Evolutionary conservation across 2,329 filamentous ascomycete species (phyloP).

Genomic region (Neopestalotiopsis sp.): DNA sequence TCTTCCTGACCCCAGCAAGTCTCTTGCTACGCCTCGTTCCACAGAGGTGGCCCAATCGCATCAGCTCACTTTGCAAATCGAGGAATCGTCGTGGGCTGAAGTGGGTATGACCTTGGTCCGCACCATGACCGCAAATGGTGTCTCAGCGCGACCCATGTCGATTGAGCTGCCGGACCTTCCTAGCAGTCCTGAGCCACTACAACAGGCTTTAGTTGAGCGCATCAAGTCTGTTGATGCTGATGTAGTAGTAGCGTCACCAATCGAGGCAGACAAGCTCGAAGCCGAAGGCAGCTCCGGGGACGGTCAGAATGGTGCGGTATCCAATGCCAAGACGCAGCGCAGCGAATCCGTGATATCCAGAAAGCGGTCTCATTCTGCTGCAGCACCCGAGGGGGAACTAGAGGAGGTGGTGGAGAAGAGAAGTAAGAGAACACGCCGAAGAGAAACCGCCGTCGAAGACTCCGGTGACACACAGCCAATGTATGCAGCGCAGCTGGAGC

Average conservation of each 20-base stretch:
- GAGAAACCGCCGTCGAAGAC: conserved; percentile 62
- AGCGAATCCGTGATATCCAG: conserved; percentile 50
- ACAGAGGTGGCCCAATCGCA: conserved; percentile 17
- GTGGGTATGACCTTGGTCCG: conserved; percentile 46
- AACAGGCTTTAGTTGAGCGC: conserved; percentile 29
- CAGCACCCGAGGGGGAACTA: conserved; percentile 60
- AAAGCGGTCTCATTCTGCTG: conserved; percentile 67
- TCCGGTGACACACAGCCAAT: conserved; percentile 55
- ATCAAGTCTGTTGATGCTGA: conserved; percentile 22
- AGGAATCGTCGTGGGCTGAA: conserved; percentile 46
- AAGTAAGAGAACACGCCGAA: conserved; percentile 68
- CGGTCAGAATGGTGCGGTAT: conserved; percentile 31
- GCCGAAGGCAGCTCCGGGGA: conserved; percentile 45
- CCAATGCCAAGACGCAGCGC: conserved; percentile 37
- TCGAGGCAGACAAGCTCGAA: conserved; percentile 24
- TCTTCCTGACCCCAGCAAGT: conserved; percentile 56
- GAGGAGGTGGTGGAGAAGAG: conserved; percentile 65
- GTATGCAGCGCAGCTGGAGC: conserved; percentile 59
- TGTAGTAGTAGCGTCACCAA: conserved; percentile 21
- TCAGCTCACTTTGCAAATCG: conserved; percentile 35
- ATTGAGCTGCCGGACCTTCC: conserved; percentile 43
- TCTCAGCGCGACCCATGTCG: conserved; percentile 38
- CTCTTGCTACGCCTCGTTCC: conserved; percentile 26
- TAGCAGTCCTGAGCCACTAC: conserved; percentile 34
- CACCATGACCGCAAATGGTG: conserved; percentile 38